Percentiles rank a stretch among this genome's conserved stretches.
Evolutionary conservation across 805 yeast genomes (phyloP).

Genomic region (Middelhovenomyces tepae): DNA sequence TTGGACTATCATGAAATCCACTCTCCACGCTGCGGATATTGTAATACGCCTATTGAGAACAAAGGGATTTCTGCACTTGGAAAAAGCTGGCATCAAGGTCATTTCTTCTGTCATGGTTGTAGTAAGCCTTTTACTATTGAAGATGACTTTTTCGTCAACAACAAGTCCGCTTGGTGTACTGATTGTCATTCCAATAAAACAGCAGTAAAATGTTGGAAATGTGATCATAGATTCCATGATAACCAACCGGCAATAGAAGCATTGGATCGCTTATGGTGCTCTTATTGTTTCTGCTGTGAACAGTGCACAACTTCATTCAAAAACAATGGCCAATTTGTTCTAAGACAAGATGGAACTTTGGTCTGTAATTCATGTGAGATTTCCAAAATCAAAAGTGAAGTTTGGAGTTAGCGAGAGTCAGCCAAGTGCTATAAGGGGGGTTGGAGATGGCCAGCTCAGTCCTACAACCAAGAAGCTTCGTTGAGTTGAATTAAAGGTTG

Average conservation of each 20-base stretch:
- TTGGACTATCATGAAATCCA: conserved; percentile 26
- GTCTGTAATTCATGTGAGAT: conserved; percentile 23
- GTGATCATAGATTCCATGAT: conserved; percentile 17
- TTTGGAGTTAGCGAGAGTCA: conserved; percentile 13
- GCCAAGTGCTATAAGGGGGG: not conserved
- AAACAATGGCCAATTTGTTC: conserved; percentile 23
- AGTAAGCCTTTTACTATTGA: conserved; percentile 17
- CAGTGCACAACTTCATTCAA: conserved; percentile 22
- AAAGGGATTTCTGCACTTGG: conserved; percentile 24
- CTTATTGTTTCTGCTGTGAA: conserved; percentile 25
- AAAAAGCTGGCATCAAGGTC: conserved; percentile 23
- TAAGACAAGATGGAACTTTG: conserved; percentile 25
- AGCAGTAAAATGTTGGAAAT: conserved; percentile 26
- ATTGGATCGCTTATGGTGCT: conserved; percentile 25
- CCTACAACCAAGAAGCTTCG: not conserved
- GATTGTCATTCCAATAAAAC: conserved; percentile 20
- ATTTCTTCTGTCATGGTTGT: conserved; percentile 28
- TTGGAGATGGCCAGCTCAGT: not conserved
- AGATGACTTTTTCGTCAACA: conserved; percentile 18
- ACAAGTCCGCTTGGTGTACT: conserved; percentile 19
- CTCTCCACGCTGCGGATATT: conserved; percentile 24
- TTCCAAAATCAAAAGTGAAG: conserved; percentile 13
- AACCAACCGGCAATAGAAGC: conserved; percentile 21
- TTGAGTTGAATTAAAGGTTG: conserved; percentile 37
- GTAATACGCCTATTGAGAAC: conserved; percentile 24